Evolutionary conservation across 441 rosid species (phyloP).

Genomic region (Pelargonium citronellum): DNA sequence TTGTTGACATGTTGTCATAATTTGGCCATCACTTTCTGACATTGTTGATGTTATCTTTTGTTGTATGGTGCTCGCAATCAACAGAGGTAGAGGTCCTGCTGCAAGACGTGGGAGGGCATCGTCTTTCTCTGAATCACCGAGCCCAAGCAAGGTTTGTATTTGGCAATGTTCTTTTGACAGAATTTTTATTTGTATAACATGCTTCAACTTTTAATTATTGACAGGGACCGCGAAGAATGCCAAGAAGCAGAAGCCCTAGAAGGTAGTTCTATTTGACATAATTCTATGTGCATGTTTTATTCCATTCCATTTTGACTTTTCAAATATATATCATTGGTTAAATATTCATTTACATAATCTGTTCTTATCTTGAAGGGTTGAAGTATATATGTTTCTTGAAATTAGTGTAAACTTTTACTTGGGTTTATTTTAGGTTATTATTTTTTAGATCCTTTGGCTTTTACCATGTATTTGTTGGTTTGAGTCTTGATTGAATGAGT

Average conservation of each 20-base stretch:
- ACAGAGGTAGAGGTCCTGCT: slow-evolving; percentile 56
- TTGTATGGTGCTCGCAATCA: slow-evolving; percentile 3
- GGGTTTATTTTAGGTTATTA: too few species aligned
- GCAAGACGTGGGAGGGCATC: slow-evolving; percentile 63
- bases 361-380: too few species aligned
- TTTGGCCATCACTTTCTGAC: neutral
- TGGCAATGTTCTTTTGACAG: neutral
- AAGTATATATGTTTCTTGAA: too few species aligned
- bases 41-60: neutral
- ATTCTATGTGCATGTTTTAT: neutral
- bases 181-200: neutral
- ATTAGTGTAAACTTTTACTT: too few species aligned
- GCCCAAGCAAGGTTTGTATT: slow-evolving; percentile 57
- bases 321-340: too few species aligned
- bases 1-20: neutral
- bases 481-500: too few species aligned
- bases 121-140: slow-evolving; percentile 59
- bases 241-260: slow-evolving; percentile 71
- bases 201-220: slow-evolving; percentile 14
- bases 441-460: too few species aligned
- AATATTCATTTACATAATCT: too few species aligned
- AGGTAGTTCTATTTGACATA: slow-evolving; percentile 31
- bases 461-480: too few species aligned
- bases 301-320: too few species aligned
- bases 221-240: slow-evolving; percentile 48